Evolutionary conservation across 169 alveolate species (phyloP), one percentile per base, ranked within the genome.

Genomic region (Cyclospora cayetanensis): DNA sequence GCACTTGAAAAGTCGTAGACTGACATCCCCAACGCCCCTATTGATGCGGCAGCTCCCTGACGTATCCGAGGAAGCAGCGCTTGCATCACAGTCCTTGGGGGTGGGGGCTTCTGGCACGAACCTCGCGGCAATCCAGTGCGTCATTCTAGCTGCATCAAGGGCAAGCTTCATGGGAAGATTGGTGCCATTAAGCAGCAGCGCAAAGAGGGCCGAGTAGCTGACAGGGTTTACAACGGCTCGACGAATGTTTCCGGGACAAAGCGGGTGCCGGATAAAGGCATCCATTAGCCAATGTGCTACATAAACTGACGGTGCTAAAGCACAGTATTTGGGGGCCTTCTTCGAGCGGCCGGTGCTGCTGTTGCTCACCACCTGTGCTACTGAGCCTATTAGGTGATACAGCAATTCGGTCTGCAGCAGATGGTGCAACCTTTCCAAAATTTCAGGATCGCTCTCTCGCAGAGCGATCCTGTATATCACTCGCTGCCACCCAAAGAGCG

Each of bases 241-340:
- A 34, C 99, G 86, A 39, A 97, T 87, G 35, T 46, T 31, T 2
- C 97, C 96, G 50, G 97, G 98, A 63, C 98, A 96, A 43, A 96
- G 94, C 1, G 99, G 99, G 53, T 97, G 99, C 15, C 98, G 91
- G 22, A 96, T 86, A 66, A 96, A 95, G 11, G 96, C 92, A 76
- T 97, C 98, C 92, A 97, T 90, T 53, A 97, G 76, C 99, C 99
- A 97, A 80, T 96, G 97, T 27, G 96, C 97, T 11, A 95, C 97
- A 72, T 96, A 96, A 35, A 95, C 95, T 4, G 97, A 95, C n/a
- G 97, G 97, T 0, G 96, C 93, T 42, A 94, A 65, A 1, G 97
- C 93, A 41, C 95, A 91, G 77, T 90, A 95, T 77, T 95, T 94
- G 50, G 93, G 77, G 52, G 94, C 46, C 72, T 85, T 55, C 68